These are phyloP conservation scores for Lactifluus hygrophoroides DNA, from an alignment of 768 basidiomycete genomes.

Conservation along the genomic window DNA sequence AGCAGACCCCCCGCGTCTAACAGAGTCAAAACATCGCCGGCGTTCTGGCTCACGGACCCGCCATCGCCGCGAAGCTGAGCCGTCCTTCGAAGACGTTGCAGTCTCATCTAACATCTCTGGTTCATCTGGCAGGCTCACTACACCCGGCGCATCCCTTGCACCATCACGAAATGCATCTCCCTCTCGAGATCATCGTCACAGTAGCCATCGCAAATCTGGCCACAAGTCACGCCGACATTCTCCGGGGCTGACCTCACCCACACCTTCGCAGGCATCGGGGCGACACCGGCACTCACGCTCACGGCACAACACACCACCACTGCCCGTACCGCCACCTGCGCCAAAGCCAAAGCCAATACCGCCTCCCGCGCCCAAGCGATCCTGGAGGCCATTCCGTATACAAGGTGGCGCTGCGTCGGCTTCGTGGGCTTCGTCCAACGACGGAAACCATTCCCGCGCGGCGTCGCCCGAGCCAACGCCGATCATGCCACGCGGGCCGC, in stretches of 20 bases:
- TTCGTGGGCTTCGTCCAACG: background rate
- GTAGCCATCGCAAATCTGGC: slow-evolving; percentile 2
- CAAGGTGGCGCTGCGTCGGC: background rate
- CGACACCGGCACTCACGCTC: background rate
- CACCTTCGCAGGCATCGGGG: slow-evolving; percentile 4
- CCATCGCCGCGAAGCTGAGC: background rate
- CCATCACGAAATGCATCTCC: slow-evolving; percentile 11
- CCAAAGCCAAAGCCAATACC: background rate
- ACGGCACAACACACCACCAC: background rate
- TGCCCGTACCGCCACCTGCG: background rate
- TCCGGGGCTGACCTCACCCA: slow-evolving; percentile 17
- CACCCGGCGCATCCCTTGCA: slow-evolving; percentile 7
- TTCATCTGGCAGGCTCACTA: slow-evolving; percentile 18
- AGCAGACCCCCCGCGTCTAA: slow-evolving; percentile 1
- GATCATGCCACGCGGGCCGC: background rate
- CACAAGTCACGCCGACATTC: slow-evolving; percentile 9
- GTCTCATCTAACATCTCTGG: slow-evolving; percentile 15
- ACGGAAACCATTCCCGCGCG: background rate
- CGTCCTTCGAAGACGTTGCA: slow-evolving; percentile 13
- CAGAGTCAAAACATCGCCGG: background rate
- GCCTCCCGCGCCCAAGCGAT: background rate
- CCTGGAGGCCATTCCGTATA: slow-evolving; percentile 12
- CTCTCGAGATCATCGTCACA: background rate
- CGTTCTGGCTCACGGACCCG: slow-evolving; percentile 1
- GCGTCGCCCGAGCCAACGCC: slow-evolving; percentile 5